Evolutionary conservation across 805 yeast genomes (phyloP).

Genomic region (Wickerhamiella kazuoi): DNA sequence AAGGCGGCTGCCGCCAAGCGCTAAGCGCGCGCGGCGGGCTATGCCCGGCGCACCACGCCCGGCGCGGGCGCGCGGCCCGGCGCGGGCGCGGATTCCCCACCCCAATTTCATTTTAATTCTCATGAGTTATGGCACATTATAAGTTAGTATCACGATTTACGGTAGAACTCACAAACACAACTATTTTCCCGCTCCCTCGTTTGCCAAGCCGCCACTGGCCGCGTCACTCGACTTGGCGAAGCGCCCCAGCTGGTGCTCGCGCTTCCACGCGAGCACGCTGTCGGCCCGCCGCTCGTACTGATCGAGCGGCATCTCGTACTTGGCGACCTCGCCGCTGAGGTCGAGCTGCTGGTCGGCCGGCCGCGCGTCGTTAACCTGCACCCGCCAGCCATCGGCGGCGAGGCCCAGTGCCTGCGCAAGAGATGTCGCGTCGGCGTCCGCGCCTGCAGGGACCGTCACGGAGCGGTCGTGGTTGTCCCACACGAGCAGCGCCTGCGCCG

Average conservation of each 20-base stretch:
- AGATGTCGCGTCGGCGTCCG: conserved; percentile 6
- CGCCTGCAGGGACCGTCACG: conserved; percentile 3
- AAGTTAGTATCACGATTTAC: too few species aligned
- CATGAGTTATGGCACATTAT: too few species aligned
- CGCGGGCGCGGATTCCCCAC: background rate
- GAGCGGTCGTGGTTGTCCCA: conserved; percentile 10
- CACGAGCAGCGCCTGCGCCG: conserved; percentile 26
- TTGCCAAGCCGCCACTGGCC: too few species aligned
- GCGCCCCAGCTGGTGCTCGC: conserved; percentile 47
- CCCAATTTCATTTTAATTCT: too few species aligned
- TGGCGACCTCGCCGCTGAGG: conserved; percentile 22
- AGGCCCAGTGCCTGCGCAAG: conserved; percentile 15
- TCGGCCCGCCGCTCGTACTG: conserved; percentile 43
- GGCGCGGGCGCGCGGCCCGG: too few species aligned
- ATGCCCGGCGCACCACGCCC: too few species aligned
- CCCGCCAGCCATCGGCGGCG: conserved; percentile 25
- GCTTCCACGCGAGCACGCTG: conserved; percentile 66
- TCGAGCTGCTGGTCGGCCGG: conserved; percentile 19
- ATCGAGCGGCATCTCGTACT: conserved; percentile 35
- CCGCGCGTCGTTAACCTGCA: conserved; percentile 34
- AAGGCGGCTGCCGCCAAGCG: background rate
- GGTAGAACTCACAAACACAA: too few species aligned
- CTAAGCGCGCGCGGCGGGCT: too few species aligned
- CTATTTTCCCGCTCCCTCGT: too few species aligned
- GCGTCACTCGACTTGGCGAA: conserved; percentile 26